Base-by-base conservation (phyloP, 1,284 basidiomycete species). In the Apiotrichum domesticum region DNA sequence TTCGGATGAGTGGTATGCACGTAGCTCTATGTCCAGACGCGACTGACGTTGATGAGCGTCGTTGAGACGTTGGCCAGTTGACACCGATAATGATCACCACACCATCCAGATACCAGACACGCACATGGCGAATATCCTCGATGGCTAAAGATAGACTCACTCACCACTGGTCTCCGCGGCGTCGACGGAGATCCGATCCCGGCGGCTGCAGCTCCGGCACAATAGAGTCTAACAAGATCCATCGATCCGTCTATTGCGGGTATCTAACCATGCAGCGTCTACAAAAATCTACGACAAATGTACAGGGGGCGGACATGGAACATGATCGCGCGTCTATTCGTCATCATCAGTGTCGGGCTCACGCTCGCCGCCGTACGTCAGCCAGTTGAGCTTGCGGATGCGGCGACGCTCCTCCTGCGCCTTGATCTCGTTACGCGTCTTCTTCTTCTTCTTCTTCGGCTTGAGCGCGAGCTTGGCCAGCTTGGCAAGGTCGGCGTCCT, bases 371-470 rank as follows among this genome's bases (percentile, higher is more conserved):
- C 93, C 93, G 69, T 83, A 84, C 21, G 82, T 84, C 59, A 96
- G 79, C 90, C 90, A 97, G 61, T 83, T 81, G 59, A 95, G 72
- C 78, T 92, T 92, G 65, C 90, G 81, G 68, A 85, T 72, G 63
- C 85, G 80, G 69, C 88, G 80, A 59, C 90, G 81, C 77, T 92
- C 90, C 75, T 91, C 90, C 74, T 85, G 86, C 7, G 83, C 90
- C 77, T 96, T 96, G 63, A 87, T 47, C 74, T 95, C 90, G 78
- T 96, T 96, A 61, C 92, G 83, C 7, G 92, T 94, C 75, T 82
- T 51, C 72, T 72, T 94, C 82, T 95, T 96, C 81, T 93, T 93
- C 80, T 88, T 93, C 79, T 80, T 87, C 54, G 72, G 73, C 66
- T 77, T 77, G 58, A 77, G 66, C 43, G 67, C 68, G 10, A 73